Evolutionary conservation across 2,329 filamentous ascomycete species (phyloP).

Genomic region (Ceratocystis harringtonii): DNA sequence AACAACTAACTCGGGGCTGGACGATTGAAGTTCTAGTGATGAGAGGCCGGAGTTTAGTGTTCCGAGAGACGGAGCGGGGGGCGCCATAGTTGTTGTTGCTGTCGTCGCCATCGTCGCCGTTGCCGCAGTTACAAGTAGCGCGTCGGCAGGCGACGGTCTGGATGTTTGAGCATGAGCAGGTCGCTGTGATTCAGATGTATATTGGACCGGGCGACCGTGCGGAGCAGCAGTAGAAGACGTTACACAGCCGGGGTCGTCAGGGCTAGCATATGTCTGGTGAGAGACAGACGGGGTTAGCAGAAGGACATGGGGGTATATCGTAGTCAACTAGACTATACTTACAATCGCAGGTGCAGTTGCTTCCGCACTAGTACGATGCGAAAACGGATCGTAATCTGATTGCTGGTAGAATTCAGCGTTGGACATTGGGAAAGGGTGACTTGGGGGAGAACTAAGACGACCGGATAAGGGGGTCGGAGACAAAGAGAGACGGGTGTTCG

Average conservation of each 20-base stretch:
- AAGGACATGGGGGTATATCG: background rate
- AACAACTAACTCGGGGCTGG: background rate
- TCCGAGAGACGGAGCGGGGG: background rate
- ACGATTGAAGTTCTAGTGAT: background rate
- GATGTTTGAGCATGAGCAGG: background rate
- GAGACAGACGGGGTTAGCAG: slow-evolving; percentile 1
- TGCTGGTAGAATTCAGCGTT: slow-evolving; percentile 16
- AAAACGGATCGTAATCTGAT: slow-evolving; percentile 13
- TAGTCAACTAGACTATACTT: background rate
- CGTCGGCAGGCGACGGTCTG: no score
- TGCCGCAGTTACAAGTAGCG: no score
- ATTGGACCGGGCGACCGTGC: background rate
- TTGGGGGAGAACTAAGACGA: background rate
- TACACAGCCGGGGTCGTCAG: background rate
- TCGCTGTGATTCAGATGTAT: background rate
- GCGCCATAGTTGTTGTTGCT: background rate
- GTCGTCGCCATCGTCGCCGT: background rate
- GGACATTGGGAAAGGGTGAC: slow-evolving; percentile 7
- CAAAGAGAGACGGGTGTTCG: background rate
- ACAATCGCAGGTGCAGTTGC: slow-evolving; percentile 7
- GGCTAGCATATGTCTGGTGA: background rate
- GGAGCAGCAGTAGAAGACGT: background rate
- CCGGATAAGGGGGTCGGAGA: background rate
- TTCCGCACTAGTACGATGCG: background rate
- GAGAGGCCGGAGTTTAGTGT: background rate